Conservation (phyloP, 805 yeast species). For the Monosporozyma aerobia region DNA sequence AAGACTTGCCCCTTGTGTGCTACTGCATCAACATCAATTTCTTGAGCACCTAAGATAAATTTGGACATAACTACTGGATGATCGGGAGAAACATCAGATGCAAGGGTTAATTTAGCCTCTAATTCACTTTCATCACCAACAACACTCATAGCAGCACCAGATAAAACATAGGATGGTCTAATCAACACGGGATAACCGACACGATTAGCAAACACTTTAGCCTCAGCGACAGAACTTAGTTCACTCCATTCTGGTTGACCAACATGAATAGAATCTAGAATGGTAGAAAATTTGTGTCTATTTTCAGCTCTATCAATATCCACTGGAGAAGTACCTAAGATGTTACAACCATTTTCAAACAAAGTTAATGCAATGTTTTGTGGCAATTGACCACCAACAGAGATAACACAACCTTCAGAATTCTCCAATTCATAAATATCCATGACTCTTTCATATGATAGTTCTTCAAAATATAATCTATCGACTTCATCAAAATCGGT, state of each 20-base stretch:
- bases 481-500: constrained; percentile 98
- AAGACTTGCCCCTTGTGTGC: constrained; percentile 81
- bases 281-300: constrained; percentile 93
- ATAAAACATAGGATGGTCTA: constrained; percentile 92
- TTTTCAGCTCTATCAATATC: constrained; percentile 97
- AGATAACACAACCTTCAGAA: constrained; percentile 84
- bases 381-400: constrained; percentile 97
- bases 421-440: constrained; percentile 92
- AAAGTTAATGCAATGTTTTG: constrained; percentile 88
- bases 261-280: constrained; percentile 82
- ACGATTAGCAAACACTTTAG: constrained; percentile 70
- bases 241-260: constrained; percentile 99
- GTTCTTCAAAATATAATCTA: constrained; percentile 91
- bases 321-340: constrained; percentile 88
- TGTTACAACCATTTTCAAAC: constrained; percentile 74
- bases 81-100: constrained; percentile 88
- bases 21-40: constrained; percentile 95
- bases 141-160: constrained; percentile 98
- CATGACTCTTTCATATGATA: constrained; percentile 91
- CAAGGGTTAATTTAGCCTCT: constrained; percentile 71
- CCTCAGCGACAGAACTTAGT: constrained; percentile 76
- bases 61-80: constrained; percentile 97
- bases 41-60: constrained; percentile 92
- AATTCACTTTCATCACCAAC: constrained; percentile 72
- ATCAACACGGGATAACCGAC: constrained; percentile 95